Evolutionary conservation across 768 basidiomycete species (phyloP), one percentile per base, ranked within the genome.

Genomic region (Lactarius pseudohatsudake): DNA sequence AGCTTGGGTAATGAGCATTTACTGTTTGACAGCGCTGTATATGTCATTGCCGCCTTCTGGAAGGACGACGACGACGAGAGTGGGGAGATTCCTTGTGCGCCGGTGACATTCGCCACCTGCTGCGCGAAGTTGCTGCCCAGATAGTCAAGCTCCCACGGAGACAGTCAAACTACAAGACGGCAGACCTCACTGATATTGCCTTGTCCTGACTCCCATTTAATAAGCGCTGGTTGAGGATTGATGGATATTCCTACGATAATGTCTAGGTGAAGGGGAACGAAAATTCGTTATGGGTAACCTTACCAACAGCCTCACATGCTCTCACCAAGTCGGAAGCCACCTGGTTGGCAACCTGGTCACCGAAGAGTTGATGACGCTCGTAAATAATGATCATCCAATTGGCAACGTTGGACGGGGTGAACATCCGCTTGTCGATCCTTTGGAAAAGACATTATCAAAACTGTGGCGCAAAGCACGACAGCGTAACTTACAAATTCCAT

Each of bases 1-100:
- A 64, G 41, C 56, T 16, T 54, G 43, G n/a, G 59, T 13, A 22
- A 28, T 36, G 15, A 59, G 36, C 0, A 81, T 86, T 68, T 72
- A 93, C 91, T 91, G 87, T 77, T 93, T 93, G 30, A 92, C 83
- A 22, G 86, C 84, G 2, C 82, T 86, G 70, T 93, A 93, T 11
- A 91, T 84, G 59, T 93, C 90, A 47, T 88, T 86, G 0, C 86
- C 88, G 2, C 84, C 84, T 67, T 92, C 88, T 0, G 91, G 92
- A 22, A 93, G 79, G 47, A 93, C 75, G 32, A 86, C 82, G 0
- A 92, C 84, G 28, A 91, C 79, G 3, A 93, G 79, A 9, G 78
- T 79, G 0, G 91, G 90, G 0, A 78, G 76, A 6, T 72, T 75
- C 10, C 76, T 76, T 38, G 75, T 76, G 70, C 78, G 81, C 32